Conservation (phyloP, 1,139 yeast species). For the Suhomyces atakaporum region DNA sequence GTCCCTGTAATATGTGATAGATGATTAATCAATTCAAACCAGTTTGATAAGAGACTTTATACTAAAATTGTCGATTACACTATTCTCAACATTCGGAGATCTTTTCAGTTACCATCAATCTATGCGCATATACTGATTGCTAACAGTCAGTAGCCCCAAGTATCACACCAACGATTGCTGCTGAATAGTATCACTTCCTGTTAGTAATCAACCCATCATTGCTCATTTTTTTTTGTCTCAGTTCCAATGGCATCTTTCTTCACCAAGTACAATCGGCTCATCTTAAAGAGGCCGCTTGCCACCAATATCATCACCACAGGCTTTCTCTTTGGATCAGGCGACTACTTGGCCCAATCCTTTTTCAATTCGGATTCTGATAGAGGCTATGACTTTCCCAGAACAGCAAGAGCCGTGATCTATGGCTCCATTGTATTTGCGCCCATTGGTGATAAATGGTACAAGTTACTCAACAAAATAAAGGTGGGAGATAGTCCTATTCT, state of each 20-base stretch:
- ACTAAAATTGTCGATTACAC: too few relatives aligned
- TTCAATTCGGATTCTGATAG: conserved; percentile 18
- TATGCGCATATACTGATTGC: too few relatives aligned
- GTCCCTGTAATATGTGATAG: too few relatives aligned
- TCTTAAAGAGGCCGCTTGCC: conserved; percentile 32
- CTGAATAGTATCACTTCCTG: too few relatives aligned
- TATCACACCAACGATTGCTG: too few relatives aligned
- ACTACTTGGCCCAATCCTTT: conserved; percentile 39
- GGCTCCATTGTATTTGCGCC: conserved; percentile 47
- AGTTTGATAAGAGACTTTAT: too few relatives aligned
- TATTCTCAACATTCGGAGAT: too few relatives aligned
- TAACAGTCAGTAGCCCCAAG: too few relatives aligned
- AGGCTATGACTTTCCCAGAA: conserved; percentile 32
- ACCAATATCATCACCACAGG: conserved; percentile 46
- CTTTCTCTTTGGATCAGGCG: conserved; percentile 45
- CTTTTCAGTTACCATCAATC: too few relatives aligned
- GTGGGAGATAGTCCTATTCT: neutral
- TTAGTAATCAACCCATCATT: too few relatives aligned
- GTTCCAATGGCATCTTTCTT: conserved; percentile 18
- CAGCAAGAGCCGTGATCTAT: conserved; percentile 36
- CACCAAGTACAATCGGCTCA: conserved; percentile 31
- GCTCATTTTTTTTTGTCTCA: too few relatives aligned
- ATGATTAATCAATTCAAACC: too few relatives aligned
- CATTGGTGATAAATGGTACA: conserved; percentile 45
- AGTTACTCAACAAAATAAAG: conserved; percentile 26